These are phyloP conservation scores for Musa troglodytarum DNA, from an alignment of 176 grass and related monocot species.

Conservation along the genomic window DNA sequence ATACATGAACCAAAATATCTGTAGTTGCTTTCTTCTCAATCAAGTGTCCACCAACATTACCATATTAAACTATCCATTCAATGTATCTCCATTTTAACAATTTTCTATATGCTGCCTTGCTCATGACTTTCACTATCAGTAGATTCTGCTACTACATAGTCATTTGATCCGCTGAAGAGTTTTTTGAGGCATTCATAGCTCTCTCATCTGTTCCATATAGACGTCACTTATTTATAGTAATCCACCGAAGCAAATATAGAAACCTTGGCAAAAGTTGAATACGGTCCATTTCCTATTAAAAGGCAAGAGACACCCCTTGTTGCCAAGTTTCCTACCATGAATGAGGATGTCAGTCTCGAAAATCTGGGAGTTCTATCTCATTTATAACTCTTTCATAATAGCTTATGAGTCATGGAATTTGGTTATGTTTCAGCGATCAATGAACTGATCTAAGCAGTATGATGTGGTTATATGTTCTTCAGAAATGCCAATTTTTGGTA, in stretches of 20 bases:
- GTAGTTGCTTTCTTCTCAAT: too few relatives aligned
- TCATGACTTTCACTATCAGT: not conserved
- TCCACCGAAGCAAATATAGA: not conserved
- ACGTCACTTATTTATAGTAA: not conserved
- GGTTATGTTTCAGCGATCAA: too few relatives aligned
- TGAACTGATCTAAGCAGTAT: too few relatives aligned
- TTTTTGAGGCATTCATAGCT: not conserved
- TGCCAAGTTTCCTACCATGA: not conserved
- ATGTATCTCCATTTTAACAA: not conserved
- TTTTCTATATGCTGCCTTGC: not conserved
- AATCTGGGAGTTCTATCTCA: not conserved
- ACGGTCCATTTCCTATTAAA: not conserved
- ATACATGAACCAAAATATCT: too few relatives aligned
- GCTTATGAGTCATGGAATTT: too few relatives aligned
- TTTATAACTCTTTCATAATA: not conserved
- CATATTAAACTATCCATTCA: too few relatives aligned
- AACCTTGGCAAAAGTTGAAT: not conserved
- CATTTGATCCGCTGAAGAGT: too few relatives aligned
- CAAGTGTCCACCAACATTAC: too few relatives aligned
- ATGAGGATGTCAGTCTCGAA: not conserved
- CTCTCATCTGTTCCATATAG: not conserved
- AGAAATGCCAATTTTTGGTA: too few relatives aligned
- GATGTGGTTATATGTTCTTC: too few relatives aligned
- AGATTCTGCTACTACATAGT: not conserved
- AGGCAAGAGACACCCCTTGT: not conserved